These are phyloP conservation scores for Castanea crenata DNA, from an alignment of 306 rosid genomes.

Conservation along the genomic window DNA sequence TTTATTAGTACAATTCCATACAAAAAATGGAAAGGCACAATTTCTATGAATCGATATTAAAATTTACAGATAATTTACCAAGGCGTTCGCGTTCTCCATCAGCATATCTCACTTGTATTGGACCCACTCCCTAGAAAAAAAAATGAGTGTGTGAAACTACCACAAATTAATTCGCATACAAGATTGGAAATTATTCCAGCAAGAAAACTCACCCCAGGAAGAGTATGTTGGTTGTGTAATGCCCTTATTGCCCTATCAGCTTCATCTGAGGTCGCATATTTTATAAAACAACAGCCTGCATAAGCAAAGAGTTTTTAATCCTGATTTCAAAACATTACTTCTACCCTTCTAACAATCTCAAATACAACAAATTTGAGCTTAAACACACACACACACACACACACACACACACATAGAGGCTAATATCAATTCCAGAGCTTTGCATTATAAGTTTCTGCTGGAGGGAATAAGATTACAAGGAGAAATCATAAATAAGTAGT, in stretches of 20 bases:
- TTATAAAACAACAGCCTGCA: conserved; percentile 99
- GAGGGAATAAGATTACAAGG: background rate
- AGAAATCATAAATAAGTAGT: background rate
- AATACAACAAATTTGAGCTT: background rate
- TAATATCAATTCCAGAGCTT: background rate
- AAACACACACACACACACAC: background rate
- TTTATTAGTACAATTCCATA: background rate
- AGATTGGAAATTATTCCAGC: conserved; percentile 23
- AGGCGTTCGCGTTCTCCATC: conserved; percentile 99
- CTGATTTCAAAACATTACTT: conserved; percentile 27
- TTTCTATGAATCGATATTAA: conserved; percentile 12
- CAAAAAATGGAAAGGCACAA: conserved; percentile 8
- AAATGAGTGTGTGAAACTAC: conserved; percentile 27
- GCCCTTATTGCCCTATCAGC: conserved; percentile 93
- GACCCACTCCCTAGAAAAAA: conserved; percentile 72
- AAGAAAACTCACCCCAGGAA: conserved; percentile 85
- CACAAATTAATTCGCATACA: conserved; percentile 10
- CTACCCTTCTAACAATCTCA: background rate
- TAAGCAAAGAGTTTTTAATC: conserved; percentile 39
- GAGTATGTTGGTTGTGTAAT: conserved; percentile 89
- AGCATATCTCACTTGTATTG: conserved; percentile 98
- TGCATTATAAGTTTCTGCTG: background rate
- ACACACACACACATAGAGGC: background rate
- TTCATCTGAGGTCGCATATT: conserved; percentile 88
- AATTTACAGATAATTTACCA: conserved; percentile 49